These are phyloP conservation scores for Jacaranda mimosifolia DNA, from an alignment of 257 asterid genomes.

Conservation along the genomic window DNA sequence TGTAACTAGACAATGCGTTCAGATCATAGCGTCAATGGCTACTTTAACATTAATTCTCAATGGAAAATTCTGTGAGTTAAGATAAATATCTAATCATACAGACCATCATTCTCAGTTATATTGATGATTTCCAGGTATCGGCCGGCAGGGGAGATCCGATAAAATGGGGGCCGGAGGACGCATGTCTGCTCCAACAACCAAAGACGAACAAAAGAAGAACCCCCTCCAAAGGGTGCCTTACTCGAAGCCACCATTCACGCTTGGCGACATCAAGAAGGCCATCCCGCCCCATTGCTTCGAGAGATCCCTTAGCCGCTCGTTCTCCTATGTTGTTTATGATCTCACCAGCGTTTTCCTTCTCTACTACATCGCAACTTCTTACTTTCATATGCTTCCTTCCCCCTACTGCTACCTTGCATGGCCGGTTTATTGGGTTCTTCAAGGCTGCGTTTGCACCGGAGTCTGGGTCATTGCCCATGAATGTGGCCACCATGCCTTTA, in stretches of 20 bases:
- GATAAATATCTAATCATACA: not conserved
- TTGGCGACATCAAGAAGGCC: constrained; percentile 73
- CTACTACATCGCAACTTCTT: constrained; percentile 61
- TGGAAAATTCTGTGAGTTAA: not conserved
- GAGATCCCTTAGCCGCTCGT: constrained; percentile 61
- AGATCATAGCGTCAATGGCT: too few relatives aligned
- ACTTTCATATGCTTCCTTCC: constrained; percentile 54
- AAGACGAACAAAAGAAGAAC: constrained; percentile 39
- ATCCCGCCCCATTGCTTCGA: constrained; percentile 81
- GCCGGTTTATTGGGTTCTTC: constrained; percentile 60
- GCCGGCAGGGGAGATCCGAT: constrained; percentile 25
- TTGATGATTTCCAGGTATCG: not conserved
- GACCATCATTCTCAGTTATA: not conserved
- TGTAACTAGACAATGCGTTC: not conserved
- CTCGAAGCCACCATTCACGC: constrained; percentile 68
- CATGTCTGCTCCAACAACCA: constrained; percentile 44
- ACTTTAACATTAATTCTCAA: too few relatives aligned
- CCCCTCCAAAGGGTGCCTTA: constrained; percentile 52
- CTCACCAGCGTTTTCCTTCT: constrained; percentile 48
- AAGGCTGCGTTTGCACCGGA: constrained; percentile 74
- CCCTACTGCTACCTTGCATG: constrained; percentile 57
- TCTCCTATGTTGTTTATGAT: constrained; percentile 63
- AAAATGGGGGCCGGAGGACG: constrained; percentile 81
- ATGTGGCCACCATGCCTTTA: constrained; percentile 82
- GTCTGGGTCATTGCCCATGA: constrained; percentile 79